phyloP scores from a whole-genome alignment of 148 eudicot genomes.

The Gaultheria prostrata region DNA sequence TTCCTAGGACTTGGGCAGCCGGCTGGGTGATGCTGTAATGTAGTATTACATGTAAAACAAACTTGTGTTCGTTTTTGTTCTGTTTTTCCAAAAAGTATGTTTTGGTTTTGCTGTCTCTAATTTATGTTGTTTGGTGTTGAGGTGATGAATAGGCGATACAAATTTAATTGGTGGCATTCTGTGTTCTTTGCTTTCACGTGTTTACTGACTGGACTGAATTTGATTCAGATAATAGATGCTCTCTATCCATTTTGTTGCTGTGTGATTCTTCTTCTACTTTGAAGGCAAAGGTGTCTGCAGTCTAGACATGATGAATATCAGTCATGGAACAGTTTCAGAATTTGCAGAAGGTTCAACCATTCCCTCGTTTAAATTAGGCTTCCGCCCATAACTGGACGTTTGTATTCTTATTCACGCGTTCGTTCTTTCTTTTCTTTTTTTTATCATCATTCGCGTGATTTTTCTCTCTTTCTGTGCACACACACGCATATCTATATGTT shows the following conservation, averaged over 20 bases:
- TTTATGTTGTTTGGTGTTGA: conserved; percentile 10
- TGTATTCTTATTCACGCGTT: no score
- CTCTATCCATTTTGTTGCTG: background rate
- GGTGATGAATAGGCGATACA: conserved; percentile 15
- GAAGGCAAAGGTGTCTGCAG: background rate
- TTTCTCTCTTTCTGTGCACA: no score
- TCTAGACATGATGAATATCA: background rate
- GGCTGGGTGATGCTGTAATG: conserved; percentile 20
- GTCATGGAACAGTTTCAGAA: background rate
- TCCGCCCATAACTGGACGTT: background rate
- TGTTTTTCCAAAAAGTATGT: background rate
- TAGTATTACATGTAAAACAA: conserved; percentile 15
- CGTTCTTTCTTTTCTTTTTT: no score
- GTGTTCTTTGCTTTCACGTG: background rate
- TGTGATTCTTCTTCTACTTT: background rate
- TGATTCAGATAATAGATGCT: background rate
- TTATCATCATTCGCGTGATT: no score
- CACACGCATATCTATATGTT: background rate
- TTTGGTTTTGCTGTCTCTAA: conserved; percentile 1
- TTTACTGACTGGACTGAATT: background rate
- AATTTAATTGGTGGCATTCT: conserved; percentile 14
- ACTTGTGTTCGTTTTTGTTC: background rate
- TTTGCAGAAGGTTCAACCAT: background rate
- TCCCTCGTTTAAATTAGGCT: background rate
- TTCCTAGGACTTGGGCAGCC: conserved; percentile 4